phyloP scores from a whole-genome alignment of 2,329 filamentous ascomycete genomes.

The Escovopsis sp. region DNA sequence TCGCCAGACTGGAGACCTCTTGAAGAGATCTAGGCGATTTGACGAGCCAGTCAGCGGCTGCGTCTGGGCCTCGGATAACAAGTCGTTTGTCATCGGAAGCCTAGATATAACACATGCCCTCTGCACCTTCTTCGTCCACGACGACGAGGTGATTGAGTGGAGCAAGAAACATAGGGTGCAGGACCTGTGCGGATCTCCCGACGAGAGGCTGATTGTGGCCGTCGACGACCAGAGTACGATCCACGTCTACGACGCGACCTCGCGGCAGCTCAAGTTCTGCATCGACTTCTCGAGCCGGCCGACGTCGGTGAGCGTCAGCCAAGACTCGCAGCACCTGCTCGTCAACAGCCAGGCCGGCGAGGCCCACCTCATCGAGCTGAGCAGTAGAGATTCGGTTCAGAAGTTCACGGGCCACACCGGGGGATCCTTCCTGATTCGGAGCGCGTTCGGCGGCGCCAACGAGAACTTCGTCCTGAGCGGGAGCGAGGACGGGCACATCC shows the following conservation, averaged over 20 bases:
- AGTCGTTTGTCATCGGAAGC: slow-evolving; percentile 65
- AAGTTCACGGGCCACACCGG: slow-evolving; percentile 64
- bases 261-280: slow-evolving; percentile 59
- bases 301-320: slow-evolving; percentile 68
- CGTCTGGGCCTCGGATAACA: slow-evolving; percentile 71
- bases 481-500: slow-evolving; percentile 65
- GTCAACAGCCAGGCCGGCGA: slow-evolving; percentile 68
- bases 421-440: slow-evolving; percentile 65
- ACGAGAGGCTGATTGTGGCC: slow-evolving; percentile 67
- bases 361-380: slow-evolving; percentile 65
- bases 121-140: slow-evolving; percentile 54
- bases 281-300: slow-evolving; percentile 50
- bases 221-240: slow-evolving; percentile 58
- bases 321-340: slow-evolving; percentile 66
- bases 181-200: slow-evolving; percentile 68
- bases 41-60: slow-evolving; percentile 78
- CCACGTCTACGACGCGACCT: slow-evolving; percentile 69
- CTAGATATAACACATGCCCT: slow-evolving; percentile 54
- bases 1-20: slow-evolving; percentile 43
- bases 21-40: slow-evolving; percentile 54
- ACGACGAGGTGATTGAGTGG: slow-evolving; percentile 51
- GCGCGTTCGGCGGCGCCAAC: slow-evolving; percentile 72
- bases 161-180: slow-evolving; percentile 60
- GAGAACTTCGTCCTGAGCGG: slow-evolving; percentile 88
- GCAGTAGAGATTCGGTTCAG: slow-evolving; percentile 55